phyloP scores from a whole-genome alignment of 139 green algal species.

The Chlorella sp. region DNA sequence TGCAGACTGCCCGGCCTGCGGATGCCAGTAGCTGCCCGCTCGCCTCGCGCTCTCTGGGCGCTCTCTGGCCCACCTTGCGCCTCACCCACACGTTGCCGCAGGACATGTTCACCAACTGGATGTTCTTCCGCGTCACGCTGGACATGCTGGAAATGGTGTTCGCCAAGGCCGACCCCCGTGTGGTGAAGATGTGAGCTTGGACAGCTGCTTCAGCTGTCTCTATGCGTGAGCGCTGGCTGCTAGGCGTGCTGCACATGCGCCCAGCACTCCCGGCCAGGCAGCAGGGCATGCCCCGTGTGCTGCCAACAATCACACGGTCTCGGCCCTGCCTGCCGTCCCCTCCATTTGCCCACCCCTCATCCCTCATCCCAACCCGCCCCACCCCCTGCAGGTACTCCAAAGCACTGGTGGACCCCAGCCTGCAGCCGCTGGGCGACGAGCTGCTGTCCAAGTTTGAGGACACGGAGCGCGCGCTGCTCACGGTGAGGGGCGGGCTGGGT shows the following conservation, averaged over 20 bases:
- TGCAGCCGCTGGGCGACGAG: constrained; percentile 71
- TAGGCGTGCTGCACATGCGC: not conserved
- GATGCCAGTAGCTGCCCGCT: too few species aligned
- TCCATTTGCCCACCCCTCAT: not conserved
- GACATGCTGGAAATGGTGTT: constrained; percentile 99
- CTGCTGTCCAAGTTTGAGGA: constrained; percentile 66
- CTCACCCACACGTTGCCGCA: constrained; percentile 48
- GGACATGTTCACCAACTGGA: constrained; percentile 97
- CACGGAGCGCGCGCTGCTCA: constrained; percentile 57
- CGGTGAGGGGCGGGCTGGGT: too few species aligned
- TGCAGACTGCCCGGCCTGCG: too few species aligned
- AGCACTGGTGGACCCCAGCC: constrained; percentile 50
- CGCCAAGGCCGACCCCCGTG: constrained; percentile 92
- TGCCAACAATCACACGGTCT: too few species aligned
- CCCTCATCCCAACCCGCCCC: not conserved
- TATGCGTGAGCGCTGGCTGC: too few species aligned
- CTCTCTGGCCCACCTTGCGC: too few species aligned
- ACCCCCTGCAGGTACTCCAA: constrained; percentile 45
- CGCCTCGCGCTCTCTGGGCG: too few species aligned
- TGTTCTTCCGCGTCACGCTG: constrained; percentile 96
- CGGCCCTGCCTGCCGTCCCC: too few species aligned
- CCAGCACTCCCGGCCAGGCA: too few species aligned
- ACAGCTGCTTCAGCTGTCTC: not conserved
- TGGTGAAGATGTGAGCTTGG: constrained; percentile 64
- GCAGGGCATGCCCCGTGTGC: too few species aligned